These are phyloP conservation scores for Salix viminalis DNA, from an alignment of 345 rosid genomes.

Conservation along the genomic window DNA sequence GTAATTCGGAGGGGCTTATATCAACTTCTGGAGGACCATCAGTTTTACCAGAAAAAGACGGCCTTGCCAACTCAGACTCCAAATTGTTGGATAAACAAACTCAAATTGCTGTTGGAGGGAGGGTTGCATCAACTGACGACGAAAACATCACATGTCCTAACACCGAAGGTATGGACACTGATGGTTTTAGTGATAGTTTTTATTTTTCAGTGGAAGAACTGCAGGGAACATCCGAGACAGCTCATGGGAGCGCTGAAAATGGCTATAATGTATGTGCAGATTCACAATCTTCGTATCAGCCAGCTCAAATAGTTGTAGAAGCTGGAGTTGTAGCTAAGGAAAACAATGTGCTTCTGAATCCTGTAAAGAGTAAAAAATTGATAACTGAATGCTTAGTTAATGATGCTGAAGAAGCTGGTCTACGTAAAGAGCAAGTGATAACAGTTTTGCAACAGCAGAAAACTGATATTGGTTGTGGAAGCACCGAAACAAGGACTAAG, in stretches of 20 bases:
- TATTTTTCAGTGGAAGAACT: constrained; percentile 40
- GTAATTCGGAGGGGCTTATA: not conserved
- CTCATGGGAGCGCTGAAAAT: constrained; percentile 37
- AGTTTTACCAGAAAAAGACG: constrained; percentile 15
- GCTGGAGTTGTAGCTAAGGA: constrained; percentile 26
- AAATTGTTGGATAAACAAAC: constrained; percentile 20
- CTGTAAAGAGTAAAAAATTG: constrained; percentile 3
- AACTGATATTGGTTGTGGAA: constrained; percentile 4
- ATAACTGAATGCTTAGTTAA: constrained; percentile 5
- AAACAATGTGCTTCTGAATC: constrained; percentile 17
- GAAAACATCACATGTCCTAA: constrained; percentile 28
- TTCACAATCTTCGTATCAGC: constrained; percentile 23
- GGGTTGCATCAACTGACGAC: constrained; percentile 13
- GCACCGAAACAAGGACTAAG: constrained; percentile 16
- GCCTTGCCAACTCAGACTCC: constrained; percentile 9
- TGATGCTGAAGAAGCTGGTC: constrained; percentile 11
- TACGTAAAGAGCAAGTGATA: constrained; percentile 11
- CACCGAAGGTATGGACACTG: constrained; percentile 53
- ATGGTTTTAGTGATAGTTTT: constrained; percentile 40
- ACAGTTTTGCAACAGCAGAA: not conserved
- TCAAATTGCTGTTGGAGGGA: constrained; percentile 25
- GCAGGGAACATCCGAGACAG: constrained; percentile 28
- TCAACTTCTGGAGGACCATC: constrained; percentile 13
- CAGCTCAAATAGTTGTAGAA: constrained; percentile 25
- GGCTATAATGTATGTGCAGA: constrained; percentile 40